Evolutionary conservation across 1,284 basidiomycete genomes (phyloP), one percentile per base, ranked within the genome.

Genomic region (Ustilago vetiveriae): DNA sequence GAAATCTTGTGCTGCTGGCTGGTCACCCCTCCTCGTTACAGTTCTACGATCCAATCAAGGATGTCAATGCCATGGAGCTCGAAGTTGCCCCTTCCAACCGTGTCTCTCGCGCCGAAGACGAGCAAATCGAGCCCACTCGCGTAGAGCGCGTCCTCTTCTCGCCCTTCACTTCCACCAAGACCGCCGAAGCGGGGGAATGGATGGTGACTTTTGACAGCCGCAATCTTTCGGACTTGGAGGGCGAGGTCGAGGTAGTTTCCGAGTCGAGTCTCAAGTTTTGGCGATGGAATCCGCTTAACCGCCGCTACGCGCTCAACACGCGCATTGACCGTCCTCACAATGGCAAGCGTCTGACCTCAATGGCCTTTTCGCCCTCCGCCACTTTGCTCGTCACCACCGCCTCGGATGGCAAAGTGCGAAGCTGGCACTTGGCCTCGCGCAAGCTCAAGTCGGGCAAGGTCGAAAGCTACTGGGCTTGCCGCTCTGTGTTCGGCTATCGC

Each of bases 1-100:
- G 76, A 38, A 67, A 75, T 19, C 40, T 79, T 23, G 87, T 97
- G 55, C 86, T 98, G 16, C 90, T 92, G 0, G 93, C 95, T 0
- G 95, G 94, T 0, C 94, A 98, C 80, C 91, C 94, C 0, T 95
- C 94, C 6, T 92, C 92, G 13, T 84, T 99, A 38, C 96, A 98
- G 84, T 89, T 92, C 38, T 94, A 92, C 83, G 90, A 92, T 29
- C 89, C 90, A 0, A 83, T 86, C 13, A 86, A 88, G 8, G 90
- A 90, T 27, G 86, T 87, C 45, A 86, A 94, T 3, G 78, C 92
- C 1, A 89, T 89, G 44, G 95, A 99, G 83, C 85, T 98, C 23
- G 94, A 98, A 82, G 88, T 99, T 4, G 89, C 91, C 0, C 92
- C 95, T 9, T 94, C 93, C 19, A 98, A 98, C 84, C 88, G 92